Evolutionary conservation across 2,329 filamentous ascomycete genomes (phyloP), one percentile per base, ranked within the genome.

Genomic region (Nannizziopsis arthrosporioides): DNA sequence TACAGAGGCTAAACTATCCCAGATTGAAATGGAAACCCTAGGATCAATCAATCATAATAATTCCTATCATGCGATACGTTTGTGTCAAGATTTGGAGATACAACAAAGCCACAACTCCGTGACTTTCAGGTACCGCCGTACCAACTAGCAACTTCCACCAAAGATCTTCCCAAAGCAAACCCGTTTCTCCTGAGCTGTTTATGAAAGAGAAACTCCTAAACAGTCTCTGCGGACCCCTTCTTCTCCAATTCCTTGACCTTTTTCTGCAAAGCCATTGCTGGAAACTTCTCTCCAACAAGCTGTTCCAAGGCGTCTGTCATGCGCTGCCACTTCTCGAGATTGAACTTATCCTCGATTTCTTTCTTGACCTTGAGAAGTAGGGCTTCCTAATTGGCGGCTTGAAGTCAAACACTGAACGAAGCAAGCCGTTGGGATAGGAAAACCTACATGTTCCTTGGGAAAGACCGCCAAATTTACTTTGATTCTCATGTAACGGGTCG

Each of bases 201-300:
- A n/a, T n/a, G n/a, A n/a, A n/a, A n/a, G n/a, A n/a, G n/a, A n/a
- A n/a, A n/a, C n/a, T n/a, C 22, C 22, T 27, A 18, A 11, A n/a
- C 14, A 19, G 31, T 37, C 5, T 46, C 35, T 6, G 14, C 14
- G 9, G 5, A 7, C 10, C 14, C 47, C 27, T 55, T 59, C 50
- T 61, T 57, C 54, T 58, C 61, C 34, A 68, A 44, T 53, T 68
- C 64, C 59, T 67, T 68, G 53, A 63, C 67, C 54, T 66, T 64
- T 52, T 67, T 63, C 57, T 64, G 60, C 18, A 70, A 50, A 6
- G 60, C 57, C 14, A 59, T 52, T 7, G 55, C 48, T 32, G 65
- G 55, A 47, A 68, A 69, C 19, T 56, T 57, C 11, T 53, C 54
- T 1, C 65, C 65, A 3, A 61, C 59, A 18, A 56, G 56, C 6